phyloP scores from a whole-genome alignment of 768 basidiomycete genomes.

The Crepidotus variabilis region DNA sequence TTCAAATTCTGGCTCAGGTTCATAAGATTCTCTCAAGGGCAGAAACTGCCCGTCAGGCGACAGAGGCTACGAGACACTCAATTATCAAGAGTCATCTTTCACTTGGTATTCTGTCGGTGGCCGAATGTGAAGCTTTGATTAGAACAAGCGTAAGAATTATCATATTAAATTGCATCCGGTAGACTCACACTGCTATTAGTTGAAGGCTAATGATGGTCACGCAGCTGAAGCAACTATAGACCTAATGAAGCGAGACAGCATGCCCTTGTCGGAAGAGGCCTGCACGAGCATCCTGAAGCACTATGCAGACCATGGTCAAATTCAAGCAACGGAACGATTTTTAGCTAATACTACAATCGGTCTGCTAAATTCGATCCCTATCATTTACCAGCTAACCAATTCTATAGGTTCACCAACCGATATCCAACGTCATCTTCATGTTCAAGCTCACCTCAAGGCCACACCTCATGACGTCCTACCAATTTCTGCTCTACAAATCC shows the following conservation, averaged over 20 bases:
- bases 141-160: slow-evolving; percentile 40
- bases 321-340: slow-evolving; percentile 40
- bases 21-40: slow-evolving; percentile 31
- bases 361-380: slow-evolving; percentile 20
- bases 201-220: slow-evolving; percentile 39
- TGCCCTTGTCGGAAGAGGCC: slow-evolving; percentile 36
- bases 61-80: slow-evolving; percentile 12
- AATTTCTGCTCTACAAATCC: slow-evolving; percentile 55
- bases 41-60: slow-evolving; percentile 21
- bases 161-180: not conserved
- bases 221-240: slow-evolving; percentile 48
- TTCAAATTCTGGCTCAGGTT: slow-evolving; percentile 30
- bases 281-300: slow-evolving; percentile 45
- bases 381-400: not conserved
- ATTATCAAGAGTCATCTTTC: slow-evolving; percentile 26
- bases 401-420: slow-evolving; percentile 40
- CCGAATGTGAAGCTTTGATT: slow-evolving; percentile 55
- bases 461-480: slow-evolving; percentile 48
- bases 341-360: slow-evolving; percentile 40
- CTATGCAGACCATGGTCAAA: slow-evolving; percentile 45
- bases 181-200: slow-evolving; percentile 26
- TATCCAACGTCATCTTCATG: slow-evolving; percentile 64
- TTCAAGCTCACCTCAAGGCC: slow-evolving; percentile 61
- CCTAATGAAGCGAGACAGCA: slow-evolving; percentile 45
- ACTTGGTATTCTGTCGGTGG: slow-evolving; percentile 40